Evolutionary conservation across 2,329 filamentous ascomycete species (phyloP).

Genomic region (Fusarium sp.): DNA sequence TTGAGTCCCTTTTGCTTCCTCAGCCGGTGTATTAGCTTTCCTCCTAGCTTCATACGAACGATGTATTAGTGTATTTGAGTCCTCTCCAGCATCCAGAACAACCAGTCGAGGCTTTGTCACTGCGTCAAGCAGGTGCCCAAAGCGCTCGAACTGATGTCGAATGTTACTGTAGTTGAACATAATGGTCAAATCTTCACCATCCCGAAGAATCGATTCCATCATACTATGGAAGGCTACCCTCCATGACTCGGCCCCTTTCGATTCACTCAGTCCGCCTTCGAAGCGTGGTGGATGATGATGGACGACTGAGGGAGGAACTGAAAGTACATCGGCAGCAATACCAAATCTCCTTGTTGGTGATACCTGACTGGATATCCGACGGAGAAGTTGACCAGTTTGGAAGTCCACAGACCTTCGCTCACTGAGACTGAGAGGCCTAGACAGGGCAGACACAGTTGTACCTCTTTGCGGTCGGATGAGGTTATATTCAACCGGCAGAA

Average conservation of each 20-base stretch:
- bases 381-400: constrained; percentile 63
- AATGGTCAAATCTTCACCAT: constrained; percentile 73
- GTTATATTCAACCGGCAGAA: constrained; percentile 58
- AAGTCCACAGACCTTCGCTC: constrained; percentile 60
- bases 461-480: constrained; percentile 59
- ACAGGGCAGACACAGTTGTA: constrained; percentile 56
- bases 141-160: constrained; percentile 65
- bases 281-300: constrained; percentile 35
- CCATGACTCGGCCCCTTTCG: constrained; percentile 62
- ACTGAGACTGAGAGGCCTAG: constrained; percentile 50
- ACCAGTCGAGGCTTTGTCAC: constrained; percentile 68
- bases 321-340: constrained; percentile 47
- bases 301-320: constrained; percentile 39
- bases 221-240: constrained; percentile 69
- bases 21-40: constrained; percentile 3
- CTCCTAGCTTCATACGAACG: constrained; percentile 13
- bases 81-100: constrained; percentile 66
- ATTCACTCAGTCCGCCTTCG: constrained; percentile 45
- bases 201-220: constrained; percentile 69
- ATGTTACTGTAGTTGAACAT: constrained; percentile 71
- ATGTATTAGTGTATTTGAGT: constrained; percentile 65
- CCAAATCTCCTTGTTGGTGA: constrained; percentile 67
- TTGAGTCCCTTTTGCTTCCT: constrained; percentile 8
- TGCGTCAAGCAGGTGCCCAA: constrained; percentile 65
- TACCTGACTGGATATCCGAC: constrained; percentile 59